Percentiles rank a stretch among this genome's conserved stretches.
These are phyloP conservation scores for Lipomyces spencermartinsiae DNA, from an alignment of 805 yeast species.

Conservation along the genomic window DNA sequence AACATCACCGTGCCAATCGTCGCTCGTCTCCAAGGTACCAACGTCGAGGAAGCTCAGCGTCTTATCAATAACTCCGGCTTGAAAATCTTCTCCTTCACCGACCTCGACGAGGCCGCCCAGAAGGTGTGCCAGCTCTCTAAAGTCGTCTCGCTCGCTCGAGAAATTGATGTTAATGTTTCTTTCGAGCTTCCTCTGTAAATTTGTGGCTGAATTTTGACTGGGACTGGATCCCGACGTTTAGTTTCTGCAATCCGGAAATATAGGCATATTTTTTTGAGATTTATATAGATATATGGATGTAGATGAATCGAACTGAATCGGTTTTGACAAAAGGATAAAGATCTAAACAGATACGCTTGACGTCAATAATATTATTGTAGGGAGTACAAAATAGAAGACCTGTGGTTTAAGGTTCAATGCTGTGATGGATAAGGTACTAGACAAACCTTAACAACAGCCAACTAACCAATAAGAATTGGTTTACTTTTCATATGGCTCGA, in stretches of 20 bases:
- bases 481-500: too few species aligned
- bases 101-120: slow-evolving; percentile 96
- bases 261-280: background rate
- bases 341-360: background rate
- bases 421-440: background rate
- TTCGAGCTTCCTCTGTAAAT: slow-evolving; percentile 57
- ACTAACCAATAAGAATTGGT: too few species aligned
- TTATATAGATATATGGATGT: background rate
- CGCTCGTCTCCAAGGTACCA: slow-evolving; percentile 98
- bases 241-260: background rate
- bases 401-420: background rate
- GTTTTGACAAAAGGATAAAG: background rate
- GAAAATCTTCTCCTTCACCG: slow-evolving; percentile 88
- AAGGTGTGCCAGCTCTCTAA: slow-evolving; percentile 81
- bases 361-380: too few species aligned
- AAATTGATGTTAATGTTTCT: slow-evolving; percentile 56
- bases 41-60: slow-evolving; percentile 85
- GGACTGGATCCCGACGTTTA: background rate
- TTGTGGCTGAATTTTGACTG: background rate
- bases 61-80: slow-evolving; percentile 87
- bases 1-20: slow-evolving; percentile 92
- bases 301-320: background rate
- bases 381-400: too few species aligned
- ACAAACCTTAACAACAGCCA: too few species aligned
- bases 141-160: slow-evolving; percentile 56